Evolutionary conservation across 208 protist species (phyloP).

Genomic region (Acanthamoeba royreba): DNA sequence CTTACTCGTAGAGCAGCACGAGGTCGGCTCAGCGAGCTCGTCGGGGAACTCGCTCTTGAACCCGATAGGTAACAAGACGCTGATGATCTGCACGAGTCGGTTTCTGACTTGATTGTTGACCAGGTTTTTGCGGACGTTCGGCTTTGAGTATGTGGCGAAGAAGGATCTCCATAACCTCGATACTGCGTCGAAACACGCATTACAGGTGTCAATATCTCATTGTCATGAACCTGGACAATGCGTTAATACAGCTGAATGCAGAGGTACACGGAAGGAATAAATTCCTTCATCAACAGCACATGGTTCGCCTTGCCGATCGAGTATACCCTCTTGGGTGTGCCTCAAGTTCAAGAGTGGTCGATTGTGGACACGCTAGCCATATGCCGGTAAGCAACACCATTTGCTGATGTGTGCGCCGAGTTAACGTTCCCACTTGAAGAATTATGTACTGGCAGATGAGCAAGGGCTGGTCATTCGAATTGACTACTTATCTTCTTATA

Average conservation of each 20-base stretch:
- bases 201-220: not conserved
- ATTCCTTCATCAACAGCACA: not conserved
- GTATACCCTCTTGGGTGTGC: not conserved
- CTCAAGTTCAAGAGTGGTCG: not conserved
- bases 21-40: not conserved
- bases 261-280: not conserved
- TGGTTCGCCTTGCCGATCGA: not conserved
- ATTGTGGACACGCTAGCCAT: not conserved
- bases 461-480: not conserved
- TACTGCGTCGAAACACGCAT: not conserved
- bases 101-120: not conserved
- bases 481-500: not conserved
- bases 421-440: too few relatives aligned
- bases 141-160: not conserved
- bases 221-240: not conserved
- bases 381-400: not conserved
- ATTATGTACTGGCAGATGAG: not conserved
- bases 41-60: not conserved
- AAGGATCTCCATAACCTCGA: not conserved
- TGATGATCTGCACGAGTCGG: not conserved
- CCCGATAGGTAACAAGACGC: not conserved
- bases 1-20: not conserved
- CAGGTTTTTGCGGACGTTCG: not conserved
- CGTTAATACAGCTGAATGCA: not conserved
- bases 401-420: too few relatives aligned